Conservation (phyloP, 164 flowering plant species). For the Tinospora cordifolia region DNA sequence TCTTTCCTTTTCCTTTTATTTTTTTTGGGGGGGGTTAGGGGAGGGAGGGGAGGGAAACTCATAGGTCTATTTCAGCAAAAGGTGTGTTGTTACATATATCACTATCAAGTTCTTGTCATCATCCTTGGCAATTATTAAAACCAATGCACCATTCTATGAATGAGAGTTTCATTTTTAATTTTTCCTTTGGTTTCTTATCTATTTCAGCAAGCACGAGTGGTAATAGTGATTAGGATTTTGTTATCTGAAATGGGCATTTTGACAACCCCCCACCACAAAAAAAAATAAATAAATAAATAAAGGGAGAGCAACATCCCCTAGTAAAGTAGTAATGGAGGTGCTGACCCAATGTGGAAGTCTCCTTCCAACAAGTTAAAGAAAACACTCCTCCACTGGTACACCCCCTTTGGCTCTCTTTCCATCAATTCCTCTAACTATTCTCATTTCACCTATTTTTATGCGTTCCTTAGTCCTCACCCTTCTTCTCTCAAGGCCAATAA, state of each 20-base stretch:
- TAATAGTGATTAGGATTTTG: neutral
- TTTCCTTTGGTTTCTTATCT: too few relatives aligned
- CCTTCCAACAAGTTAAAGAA: neutral
- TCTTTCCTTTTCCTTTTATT: too few relatives aligned
- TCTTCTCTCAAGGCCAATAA: neutral
- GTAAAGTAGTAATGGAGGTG: neutral
- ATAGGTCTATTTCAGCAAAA: neutral
- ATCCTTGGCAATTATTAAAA: neutral
- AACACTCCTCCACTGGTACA: neutral
- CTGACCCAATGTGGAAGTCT: neutral
- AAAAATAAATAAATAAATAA: too few relatives aligned
- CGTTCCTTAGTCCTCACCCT: neutral
- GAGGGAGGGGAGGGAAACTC: neutral
- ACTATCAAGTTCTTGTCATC: slow-evolving; percentile 1
- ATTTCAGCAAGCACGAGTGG: neutral
- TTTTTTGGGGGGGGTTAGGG: too few relatives aligned
- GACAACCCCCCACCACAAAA: too few relatives aligned
- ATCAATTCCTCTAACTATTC: neutral
- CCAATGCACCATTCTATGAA: neutral
- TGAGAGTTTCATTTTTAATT: neutral
- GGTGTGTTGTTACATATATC: neutral
- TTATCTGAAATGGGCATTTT: slow-evolving; percentile 1
- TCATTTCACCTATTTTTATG: neutral
- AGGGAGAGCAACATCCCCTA: neutral
- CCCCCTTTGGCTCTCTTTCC: neutral